These are phyloP conservation scores for Calocybe gangraenosa DNA, from an alignment of 768 basidiomycete species.

Conservation along the genomic window DNA sequence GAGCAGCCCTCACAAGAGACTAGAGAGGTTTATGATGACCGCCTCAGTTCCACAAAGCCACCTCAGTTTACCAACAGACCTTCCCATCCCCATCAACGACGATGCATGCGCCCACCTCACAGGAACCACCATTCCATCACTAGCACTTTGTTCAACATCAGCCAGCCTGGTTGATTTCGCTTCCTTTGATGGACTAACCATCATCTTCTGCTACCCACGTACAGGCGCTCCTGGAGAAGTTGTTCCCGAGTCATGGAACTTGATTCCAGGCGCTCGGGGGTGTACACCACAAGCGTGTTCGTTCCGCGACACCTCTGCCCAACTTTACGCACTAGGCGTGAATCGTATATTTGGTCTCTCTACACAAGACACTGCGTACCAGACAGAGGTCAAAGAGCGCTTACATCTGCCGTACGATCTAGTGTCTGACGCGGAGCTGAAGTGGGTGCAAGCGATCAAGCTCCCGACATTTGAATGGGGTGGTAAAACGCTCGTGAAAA, in stretches of 20 bases:
- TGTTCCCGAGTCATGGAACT: conserved; percentile 17
- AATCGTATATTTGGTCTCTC: conserved; percentile 19
- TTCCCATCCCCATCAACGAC: conserved; percentile 19
- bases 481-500: conserved; percentile 14
- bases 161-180: conserved; percentile 14
- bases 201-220: conserved; percentile 20
- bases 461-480: conserved; percentile 21
- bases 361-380: conserved; percentile 18
- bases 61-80: conserved; percentile 13
- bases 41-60: not conserved
- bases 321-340: conserved; percentile 16
- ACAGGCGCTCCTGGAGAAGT: conserved; percentile 16
- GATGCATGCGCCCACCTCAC: conserved; percentile 18
- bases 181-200: conserved; percentile 14
- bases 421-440: conserved; percentile 16
- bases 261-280: conserved; percentile 21
- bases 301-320: conserved; percentile 18
- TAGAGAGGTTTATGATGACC: no score
- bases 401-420: conserved; percentile 19
- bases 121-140: conserved; percentile 12
- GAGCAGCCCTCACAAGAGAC: no score
- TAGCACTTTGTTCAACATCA: conserved; percentile 15
- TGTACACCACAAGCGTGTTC: conserved; percentile 21
- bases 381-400: conserved; percentile 18
- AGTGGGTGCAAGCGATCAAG: conserved; percentile 12